Conservation (phyloP, 2,329 filamentous ascomycete species). For the Sarocladium strictum region DNA sequence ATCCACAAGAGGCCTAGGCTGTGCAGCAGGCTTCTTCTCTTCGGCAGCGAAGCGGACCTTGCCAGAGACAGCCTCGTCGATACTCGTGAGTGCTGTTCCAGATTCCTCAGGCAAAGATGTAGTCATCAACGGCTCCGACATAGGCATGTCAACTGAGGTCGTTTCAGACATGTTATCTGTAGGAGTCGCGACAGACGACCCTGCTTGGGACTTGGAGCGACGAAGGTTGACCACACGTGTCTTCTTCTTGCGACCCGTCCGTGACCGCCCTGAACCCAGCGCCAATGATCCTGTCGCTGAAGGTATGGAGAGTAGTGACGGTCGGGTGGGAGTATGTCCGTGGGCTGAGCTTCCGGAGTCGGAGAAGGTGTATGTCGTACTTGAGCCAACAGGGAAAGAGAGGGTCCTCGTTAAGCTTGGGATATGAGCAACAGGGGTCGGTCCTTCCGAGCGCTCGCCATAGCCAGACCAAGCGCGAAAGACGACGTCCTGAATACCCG, state of each 20-base stretch:
- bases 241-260: slow-evolving; percentile 70
- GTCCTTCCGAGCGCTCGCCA: slow-evolving; percentile 60
- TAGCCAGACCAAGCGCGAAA: slow-evolving; percentile 88
- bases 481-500: slow-evolving; percentile 81
- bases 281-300: slow-evolving; percentile 52
- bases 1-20: slow-evolving; percentile 18
- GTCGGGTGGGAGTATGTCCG: slow-evolving; percentile 61
- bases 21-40: slow-evolving; percentile 13
- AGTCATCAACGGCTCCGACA: slow-evolving; percentile 54
- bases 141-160: slow-evolving; percentile 50
- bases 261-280: slow-evolving; percentile 56
- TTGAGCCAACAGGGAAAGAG: slow-evolving; percentile 51
- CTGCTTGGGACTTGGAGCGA: slow-evolving; percentile 50
- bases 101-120: slow-evolving; percentile 54
- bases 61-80: slow-evolving; percentile 17
- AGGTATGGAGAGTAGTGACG: slow-evolving; percentile 54
- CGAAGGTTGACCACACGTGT: slow-evolving; percentile 76
- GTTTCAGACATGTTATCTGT: slow-evolving; percentile 42
- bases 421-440: slow-evolving; percentile 40
- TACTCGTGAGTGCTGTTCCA: slow-evolving; percentile 22
- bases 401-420: slow-evolving; percentile 56
- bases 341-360: slow-evolving; percentile 60
- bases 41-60: slow-evolving; percentile 35
- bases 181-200: slow-evolving; percentile 43
- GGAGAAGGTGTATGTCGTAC: slow-evolving; percentile 68